Conservation (phyloP, 2,329 filamentous ascomycete species). For the Elsinoe batatas region DNA sequence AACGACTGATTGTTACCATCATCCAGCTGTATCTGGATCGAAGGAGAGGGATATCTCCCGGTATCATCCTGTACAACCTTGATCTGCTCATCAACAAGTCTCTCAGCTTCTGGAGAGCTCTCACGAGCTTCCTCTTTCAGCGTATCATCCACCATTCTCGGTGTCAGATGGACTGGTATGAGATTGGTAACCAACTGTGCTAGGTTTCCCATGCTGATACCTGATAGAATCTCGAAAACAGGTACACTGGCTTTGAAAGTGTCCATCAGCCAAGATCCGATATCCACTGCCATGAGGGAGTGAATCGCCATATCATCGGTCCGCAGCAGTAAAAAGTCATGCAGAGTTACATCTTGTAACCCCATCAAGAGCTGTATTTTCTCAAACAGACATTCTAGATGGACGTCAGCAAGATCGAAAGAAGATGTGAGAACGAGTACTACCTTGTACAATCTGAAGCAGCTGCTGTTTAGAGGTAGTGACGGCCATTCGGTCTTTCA, state of each 20-base stretch:
- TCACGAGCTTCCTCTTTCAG: not conserved
- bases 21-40: not conserved
- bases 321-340: not conserved
- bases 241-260: conserved; percentile 37
- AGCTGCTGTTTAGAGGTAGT: not conserved
- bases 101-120: not conserved
- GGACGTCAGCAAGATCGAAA: not conserved
- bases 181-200: not conserved
- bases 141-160: not conserved
- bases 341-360: not conserved
- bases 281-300: conserved; percentile 32
- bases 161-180: not conserved
- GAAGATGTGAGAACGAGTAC: not conserved
- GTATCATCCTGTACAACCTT: not conserved
- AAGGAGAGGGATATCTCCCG: not conserved
- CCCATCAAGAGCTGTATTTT: not conserved
- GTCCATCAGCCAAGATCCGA: conserved; percentile 41
- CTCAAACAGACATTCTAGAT: not conserved
- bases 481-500: not conserved
- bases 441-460: not conserved
- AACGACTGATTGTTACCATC: not conserved
- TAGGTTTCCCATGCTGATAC: not conserved
- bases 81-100: not conserved
- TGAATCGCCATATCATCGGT: conserved; percentile 29
- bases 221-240: conserved; percentile 35